Percentiles rank a stretch among this genome's conserved stretches.
Evolutionary conservation across 1,139 yeast species (phyloP).

Genomic region (Taiozyma onychis): DNA sequence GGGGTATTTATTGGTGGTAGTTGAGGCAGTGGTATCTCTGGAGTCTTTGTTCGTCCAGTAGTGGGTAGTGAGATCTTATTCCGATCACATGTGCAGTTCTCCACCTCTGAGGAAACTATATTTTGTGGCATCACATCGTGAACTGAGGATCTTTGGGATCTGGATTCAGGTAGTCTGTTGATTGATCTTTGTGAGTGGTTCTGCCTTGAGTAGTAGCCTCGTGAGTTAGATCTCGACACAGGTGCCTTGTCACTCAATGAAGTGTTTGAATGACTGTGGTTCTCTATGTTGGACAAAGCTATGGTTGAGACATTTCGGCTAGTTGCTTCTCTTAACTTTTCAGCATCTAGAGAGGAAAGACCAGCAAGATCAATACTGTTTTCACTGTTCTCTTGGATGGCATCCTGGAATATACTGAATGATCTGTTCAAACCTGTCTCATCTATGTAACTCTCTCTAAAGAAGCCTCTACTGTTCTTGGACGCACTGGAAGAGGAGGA

Average conservation of each 20-base stretch:
- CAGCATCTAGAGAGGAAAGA: slow-evolving; percentile 15
- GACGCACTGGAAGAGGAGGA: slow-evolving; percentile 9
- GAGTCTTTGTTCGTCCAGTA: neutral
- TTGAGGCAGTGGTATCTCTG: slow-evolving; percentile 1
- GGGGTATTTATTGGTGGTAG: neutral
- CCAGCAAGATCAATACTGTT: slow-evolving; percentile 16
- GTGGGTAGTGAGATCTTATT: neutral
- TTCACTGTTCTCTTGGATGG: slow-evolving; percentile 17
- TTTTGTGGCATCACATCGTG: neutral
- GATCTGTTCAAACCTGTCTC: slow-evolving; percentile 17
- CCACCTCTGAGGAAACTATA: neutral
- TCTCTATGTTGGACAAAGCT: neutral
- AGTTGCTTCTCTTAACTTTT: slow-evolving; percentile 5
- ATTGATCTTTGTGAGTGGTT: neutral
- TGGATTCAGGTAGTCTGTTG: neutral
- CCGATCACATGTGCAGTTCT: neutral
- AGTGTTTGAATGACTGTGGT: neutral
- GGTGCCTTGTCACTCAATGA: neutral
- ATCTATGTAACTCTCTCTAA: slow-evolving; percentile 21
- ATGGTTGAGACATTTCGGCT: neutral
- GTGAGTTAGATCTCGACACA: neutral
- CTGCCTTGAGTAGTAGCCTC: neutral
- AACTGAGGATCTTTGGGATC: neutral
- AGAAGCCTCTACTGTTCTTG: slow-evolving; percentile 15
- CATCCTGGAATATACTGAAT: slow-evolving; percentile 20